Conservation (phyloP, 2,329 filamentous ascomycete species). For the Ciborinia camelliae region DNA sequence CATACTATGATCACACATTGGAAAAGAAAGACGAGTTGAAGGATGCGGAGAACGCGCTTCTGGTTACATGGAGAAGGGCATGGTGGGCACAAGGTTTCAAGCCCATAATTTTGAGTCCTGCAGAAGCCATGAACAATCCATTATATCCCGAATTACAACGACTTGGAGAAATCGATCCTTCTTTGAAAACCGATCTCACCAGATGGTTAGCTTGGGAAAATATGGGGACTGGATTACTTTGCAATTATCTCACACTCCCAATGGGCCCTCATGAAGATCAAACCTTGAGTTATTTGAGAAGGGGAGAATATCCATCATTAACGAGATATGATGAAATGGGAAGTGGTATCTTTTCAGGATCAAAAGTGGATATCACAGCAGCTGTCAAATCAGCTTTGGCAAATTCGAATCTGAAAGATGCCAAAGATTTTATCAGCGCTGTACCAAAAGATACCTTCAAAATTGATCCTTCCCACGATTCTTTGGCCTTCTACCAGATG, state of each 20-base stretch:
- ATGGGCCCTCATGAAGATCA: conserved; percentile 75
- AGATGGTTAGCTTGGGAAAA: conserved; percentile 91
- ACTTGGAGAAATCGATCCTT: conserved; percentile 56
- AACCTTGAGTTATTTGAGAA: conserved; percentile 68
- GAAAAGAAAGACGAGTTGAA: conserved; percentile 60
- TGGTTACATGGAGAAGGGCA: conserved; percentile 84
- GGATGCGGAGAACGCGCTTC: conserved; percentile 72
- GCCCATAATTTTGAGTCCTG: conserved; percentile 74
- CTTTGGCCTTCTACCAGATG: conserved; percentile 75
- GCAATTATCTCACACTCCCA: conserved; percentile 76
- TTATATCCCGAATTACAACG: conserved; percentile 68
- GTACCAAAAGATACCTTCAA: conserved; percentile 58
- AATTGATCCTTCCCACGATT: conserved; percentile 60
- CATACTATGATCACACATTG: conserved; percentile 75
- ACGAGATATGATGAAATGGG: conserved; percentile 72
- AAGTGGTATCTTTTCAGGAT: conserved; percentile 69
- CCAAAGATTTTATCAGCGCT: conserved; percentile 61
- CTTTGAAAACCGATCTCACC: conserved; percentile 67
- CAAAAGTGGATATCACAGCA: conserved; percentile 59
- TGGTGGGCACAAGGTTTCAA: conserved; percentile 96
- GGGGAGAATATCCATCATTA: conserved; percentile 69
- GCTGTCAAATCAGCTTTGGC: conserved; percentile 60
- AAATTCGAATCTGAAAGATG: conserved; percentile 51
- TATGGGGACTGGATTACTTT: conserved; percentile 80
- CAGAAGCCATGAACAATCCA: conserved; percentile 80